Percentiles rank a stretch among this genome's conserved stretches.
Conservation (phyloP, 176 grass and related monocot genomes). For the Oryza rufipogon region DNA sequence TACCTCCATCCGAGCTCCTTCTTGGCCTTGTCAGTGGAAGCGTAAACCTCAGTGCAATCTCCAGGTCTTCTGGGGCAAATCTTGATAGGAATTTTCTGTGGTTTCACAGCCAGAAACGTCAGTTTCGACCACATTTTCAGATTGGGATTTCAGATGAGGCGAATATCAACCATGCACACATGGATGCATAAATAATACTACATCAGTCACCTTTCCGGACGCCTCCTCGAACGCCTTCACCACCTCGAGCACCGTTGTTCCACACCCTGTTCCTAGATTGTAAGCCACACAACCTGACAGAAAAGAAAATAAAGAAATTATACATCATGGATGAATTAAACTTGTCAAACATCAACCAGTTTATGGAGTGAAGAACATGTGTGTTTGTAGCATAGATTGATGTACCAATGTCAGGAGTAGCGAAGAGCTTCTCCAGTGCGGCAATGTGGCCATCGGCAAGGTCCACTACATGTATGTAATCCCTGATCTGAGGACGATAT, state of each 20-base stretch:
- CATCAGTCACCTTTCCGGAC: slow-evolving; percentile 67
- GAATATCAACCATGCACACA: not conserved
- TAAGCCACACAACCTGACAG: slow-evolving; percentile 78
- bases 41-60: slow-evolving; percentile 80
- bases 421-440: slow-evolving; percentile 80
- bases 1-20: slow-evolving; percentile 91
- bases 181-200: not conserved
- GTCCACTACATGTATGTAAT: slow-evolving; percentile 95
- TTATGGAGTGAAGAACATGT: not conserved
- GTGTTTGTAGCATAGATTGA: not conserved
- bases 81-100: slow-evolving; percentile 78
- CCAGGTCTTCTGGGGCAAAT: slow-evolving; percentile 77
- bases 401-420: slow-evolving; percentile 54
- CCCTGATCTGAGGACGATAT: slow-evolving; percentile 61
- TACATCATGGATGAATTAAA: not conserved
- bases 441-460: slow-evolving; percentile 91
- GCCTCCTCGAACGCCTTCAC: slow-evolving; percentile 80
- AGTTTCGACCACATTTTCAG: slow-evolving; percentile 14
- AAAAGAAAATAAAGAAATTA: not conserved
- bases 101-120: slow-evolving; percentile 49
- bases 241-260: slow-evolving; percentile 91
- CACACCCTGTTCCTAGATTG: slow-evolving; percentile 80
- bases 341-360: not conserved
- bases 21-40: slow-evolving; percentile 73
- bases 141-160: not conserved